These are phyloP conservation scores for Phytopythium aichiense DNA, from an alignment of 352 stramenopile species.

Conservation along the genomic window DNA sequence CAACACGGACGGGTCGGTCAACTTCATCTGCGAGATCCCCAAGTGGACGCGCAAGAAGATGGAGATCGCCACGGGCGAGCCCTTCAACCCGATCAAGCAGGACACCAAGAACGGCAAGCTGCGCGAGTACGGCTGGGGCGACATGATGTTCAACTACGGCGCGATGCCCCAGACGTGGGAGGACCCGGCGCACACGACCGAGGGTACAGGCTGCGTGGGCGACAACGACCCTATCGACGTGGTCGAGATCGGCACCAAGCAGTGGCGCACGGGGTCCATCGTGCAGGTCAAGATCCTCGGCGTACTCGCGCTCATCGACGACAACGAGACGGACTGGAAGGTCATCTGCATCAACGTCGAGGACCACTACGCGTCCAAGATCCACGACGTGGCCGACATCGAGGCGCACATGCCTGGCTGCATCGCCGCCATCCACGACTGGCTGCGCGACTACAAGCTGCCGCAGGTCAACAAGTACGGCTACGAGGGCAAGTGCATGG, in stretches of 20 bases:
- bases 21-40: slow-evolving; percentile 97
- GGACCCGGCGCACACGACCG: slow-evolving; percentile 90
- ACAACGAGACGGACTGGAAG: slow-evolving; percentile 99
- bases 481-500: slow-evolving; percentile 97
- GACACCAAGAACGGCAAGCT: slow-evolving; percentile 98
- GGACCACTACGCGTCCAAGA: slow-evolving; percentile 95
- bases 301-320: slow-evolving; percentile 98
- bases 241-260: slow-evolving; percentile 95
- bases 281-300: slow-evolving; percentile 98
- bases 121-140: slow-evolving; percentile 94
- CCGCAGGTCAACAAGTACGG: slow-evolving; percentile 99
- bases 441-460: slow-evolving; percentile 99
- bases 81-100: slow-evolving; percentile 98
- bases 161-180: slow-evolving; percentile 99
- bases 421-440: slow-evolving; percentile 93
- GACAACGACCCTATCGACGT: slow-evolving; percentile 99
- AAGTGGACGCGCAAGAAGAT: slow-evolving; percentile 99
- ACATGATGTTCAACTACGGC: slow-evolving; percentile 99
- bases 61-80: slow-evolving; percentile 96
- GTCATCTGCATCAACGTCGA: slow-evolving; percentile 96
- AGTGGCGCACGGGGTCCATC: slow-evolving; percentile 91
- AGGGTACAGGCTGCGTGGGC: slow-evolving; percentile 78
- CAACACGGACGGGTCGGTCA: slow-evolving; percentile 83
- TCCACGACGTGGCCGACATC: slow-evolving; percentile 98
- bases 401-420: slow-evolving; percentile 93